Evolutionary conservation across 2,329 filamentous ascomycete species (phyloP).

Genomic region (Colletotrichum caudatum): DNA sequence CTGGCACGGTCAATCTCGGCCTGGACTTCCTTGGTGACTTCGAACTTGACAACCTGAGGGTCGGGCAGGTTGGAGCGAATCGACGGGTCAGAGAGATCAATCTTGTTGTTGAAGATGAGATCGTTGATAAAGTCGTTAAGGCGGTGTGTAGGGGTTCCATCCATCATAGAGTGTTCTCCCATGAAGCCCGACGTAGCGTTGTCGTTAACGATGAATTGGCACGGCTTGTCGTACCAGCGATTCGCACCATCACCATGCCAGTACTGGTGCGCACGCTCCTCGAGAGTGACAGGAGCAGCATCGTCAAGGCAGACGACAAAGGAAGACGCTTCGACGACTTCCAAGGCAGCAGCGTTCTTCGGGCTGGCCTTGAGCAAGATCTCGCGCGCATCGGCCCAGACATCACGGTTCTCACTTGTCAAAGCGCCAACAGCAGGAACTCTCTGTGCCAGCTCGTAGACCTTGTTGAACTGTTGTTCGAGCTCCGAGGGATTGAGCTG

Average conservation of each 20-base stretch:
- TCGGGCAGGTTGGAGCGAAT: slow-evolving; percentile 88
- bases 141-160: slow-evolving; percentile 96
- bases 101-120: slow-evolving; percentile 92
- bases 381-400: slow-evolving; percentile 88
- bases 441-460: slow-evolving; percentile 82
- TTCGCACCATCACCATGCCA: slow-evolving; percentile 98
- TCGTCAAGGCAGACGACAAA: slow-evolving; percentile 96
- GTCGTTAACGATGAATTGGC: slow-evolving; percentile 98
- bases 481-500: slow-evolving; percentile 91
- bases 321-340: slow-evolving; percentile 87
- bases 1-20: slow-evolving; percentile 83
- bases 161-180: slow-evolving; percentile 99
- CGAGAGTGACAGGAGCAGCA: slow-evolving; percentile 88
- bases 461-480: slow-evolving; percentile 86
- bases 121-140: slow-evolving; percentile 95
- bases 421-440: slow-evolving; percentile 83
- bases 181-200: slow-evolving; percentile 98
- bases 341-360: slow-evolving; percentile 81
- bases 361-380: slow-evolving; percentile 81
- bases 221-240: slow-evolving; percentile 97
- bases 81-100: slow-evolving; percentile 84
- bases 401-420: slow-evolving; percentile 92
- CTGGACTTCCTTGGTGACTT: slow-evolving; percentile 78
- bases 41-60: slow-evolving; percentile 81
- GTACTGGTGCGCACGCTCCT: slow-evolving; percentile 95